Evolutionary conservation across 1,284 basidiomycete species (phyloP), one percentile per base, ranked within the genome.

Genomic region (Ganoderma sp.): DNA sequence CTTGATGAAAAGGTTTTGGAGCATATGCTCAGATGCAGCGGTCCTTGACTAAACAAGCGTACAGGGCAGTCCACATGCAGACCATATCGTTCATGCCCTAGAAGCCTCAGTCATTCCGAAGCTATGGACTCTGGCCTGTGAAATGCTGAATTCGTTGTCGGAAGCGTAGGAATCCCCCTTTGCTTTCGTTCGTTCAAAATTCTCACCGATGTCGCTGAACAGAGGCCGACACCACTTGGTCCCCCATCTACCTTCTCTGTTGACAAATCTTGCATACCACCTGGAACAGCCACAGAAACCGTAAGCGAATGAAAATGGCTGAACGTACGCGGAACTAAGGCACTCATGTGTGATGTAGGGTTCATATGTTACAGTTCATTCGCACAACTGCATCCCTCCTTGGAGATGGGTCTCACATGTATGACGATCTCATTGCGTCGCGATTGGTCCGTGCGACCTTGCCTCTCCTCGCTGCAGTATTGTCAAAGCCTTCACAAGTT

Each of bases 391-490:
- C 80, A 56, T 70, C 78, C 7, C 71, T 91, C 12, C 79, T 92
- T 10, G 74, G 74, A 19, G 76, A 81, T 67, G 84, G 83, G 57
- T 82, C 82, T 61, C 79, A 81, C n/a, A 72, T 87, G 14, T 84
- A 88, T 71, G 84, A 87, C 41, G 73, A 83, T 4, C 72, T 86
- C 28, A 73, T 87, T 15, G 79, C 84, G 6, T 87, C 84, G 43
- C 85, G 91, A 45, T 75, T 93, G 28, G 78, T 84, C 10, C 87
- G 87, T 76, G 83, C 84, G 1, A 76, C 89, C 41, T 77, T 93
- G 8, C 83, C 85, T 2, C 78, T 80, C 8, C 73, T 92, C 19
- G 81, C 85, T 0, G 73, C 80, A 41, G 75, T 93, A 9, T 79
- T 92, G 64, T 77, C 83, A 0, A 75, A 78, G 19, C 81, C 85